A percentile compares a stretch with the other conserved stretches of the same genome.
These are phyloP conservation scores for Nicotiana otophora DNA, from an alignment of 257 asterid species.

Conservation along the genomic window DNA sequence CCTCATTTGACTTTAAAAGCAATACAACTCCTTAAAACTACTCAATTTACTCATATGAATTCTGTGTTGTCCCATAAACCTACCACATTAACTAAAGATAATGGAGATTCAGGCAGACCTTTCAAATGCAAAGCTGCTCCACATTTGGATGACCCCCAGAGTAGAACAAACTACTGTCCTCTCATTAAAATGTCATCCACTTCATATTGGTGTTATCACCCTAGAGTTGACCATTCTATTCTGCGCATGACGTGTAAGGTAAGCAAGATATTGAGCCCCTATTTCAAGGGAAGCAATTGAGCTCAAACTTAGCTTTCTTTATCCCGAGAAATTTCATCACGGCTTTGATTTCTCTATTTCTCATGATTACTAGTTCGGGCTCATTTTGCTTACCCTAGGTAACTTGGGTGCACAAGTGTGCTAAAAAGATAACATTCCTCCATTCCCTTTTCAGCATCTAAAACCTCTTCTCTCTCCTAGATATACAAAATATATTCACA, in stretches of 20 bases:
- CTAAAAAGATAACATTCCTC: too few species aligned
- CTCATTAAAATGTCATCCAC: neutral
- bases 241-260: neutral
- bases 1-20: neutral
- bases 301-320: too few species aligned
- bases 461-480: too few species aligned
- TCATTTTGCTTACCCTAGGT: too few species aligned
- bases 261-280: neutral
- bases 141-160: neutral
- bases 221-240: neutral
- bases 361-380: too few species aligned
- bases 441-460: too few species aligned
- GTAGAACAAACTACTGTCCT: neutral
- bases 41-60: neutral
- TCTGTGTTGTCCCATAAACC: neutral
- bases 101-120: neutral
- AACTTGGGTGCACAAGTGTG: too few species aligned
- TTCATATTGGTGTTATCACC: neutral
- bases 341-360: too few species aligned
- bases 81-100: neutral
- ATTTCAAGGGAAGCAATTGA: too few species aligned
- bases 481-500: too few species aligned
- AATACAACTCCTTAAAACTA: neutral
- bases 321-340: too few species aligned
- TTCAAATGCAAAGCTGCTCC: neutral